Evolutionary conservation across 2,329 filamentous ascomycete genomes (phyloP).

Genomic region (Aureobasidium pullulans): DNA sequence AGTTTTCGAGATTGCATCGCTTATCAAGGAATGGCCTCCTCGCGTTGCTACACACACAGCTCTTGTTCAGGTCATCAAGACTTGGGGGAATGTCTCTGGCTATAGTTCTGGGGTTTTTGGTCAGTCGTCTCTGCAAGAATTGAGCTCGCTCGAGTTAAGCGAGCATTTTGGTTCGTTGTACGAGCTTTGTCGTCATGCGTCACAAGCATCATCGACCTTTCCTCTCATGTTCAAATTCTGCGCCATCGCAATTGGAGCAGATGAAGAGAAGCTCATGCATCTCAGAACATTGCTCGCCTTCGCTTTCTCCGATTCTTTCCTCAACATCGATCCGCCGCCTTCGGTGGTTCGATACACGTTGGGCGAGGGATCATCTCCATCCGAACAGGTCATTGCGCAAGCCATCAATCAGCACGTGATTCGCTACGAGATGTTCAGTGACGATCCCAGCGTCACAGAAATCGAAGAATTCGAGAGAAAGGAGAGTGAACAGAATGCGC

Average conservation of each 20-base stretch:
- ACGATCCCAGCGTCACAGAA: not conserved
- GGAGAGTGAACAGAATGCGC: not conserved
- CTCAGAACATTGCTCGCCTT: constrained; percentile 12
- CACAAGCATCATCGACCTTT: not conserved
- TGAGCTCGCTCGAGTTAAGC: not conserved
- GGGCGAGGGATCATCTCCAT: not conserved
- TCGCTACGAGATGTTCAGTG: not conserved
- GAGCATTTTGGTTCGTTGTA: constrained; percentile 7
- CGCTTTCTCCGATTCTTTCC: not conserved
- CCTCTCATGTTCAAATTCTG: constrained; percentile 3
- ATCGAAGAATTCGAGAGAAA: not conserved
- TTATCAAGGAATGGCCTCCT: not conserved
- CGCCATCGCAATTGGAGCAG: not conserved
- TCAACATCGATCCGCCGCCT: constrained; percentile 10
- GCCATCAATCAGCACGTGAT: not conserved
- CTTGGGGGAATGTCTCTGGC: not conserved
- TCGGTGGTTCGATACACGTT: not conserved
- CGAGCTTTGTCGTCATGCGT: not conserved
- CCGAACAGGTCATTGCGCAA: not conserved
- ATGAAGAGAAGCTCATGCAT: not conserved
- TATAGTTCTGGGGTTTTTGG: not conserved
- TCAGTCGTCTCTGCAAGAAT: not conserved
- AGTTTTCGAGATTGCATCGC: not conserved
- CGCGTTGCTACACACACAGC: not conserved
- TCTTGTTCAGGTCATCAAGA: not conserved